phyloP scores from a whole-genome alignment of 2,329 filamentous ascomycete genomes.

The Trichophyton rubrum region DNA sequence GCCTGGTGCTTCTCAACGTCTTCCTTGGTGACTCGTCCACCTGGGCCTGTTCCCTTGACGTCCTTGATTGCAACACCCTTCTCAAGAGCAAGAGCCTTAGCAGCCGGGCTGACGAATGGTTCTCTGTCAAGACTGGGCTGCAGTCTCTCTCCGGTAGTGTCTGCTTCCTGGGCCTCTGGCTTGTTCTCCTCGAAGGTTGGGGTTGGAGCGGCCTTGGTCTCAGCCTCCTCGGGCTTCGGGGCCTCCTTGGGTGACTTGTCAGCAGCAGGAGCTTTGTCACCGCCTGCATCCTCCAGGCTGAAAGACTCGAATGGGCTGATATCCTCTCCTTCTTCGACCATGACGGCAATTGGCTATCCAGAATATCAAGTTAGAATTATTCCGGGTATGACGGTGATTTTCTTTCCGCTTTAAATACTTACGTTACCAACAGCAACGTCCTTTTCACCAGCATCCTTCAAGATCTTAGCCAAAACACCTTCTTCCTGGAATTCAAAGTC shows the following conservation, averaged over 20 bases:
- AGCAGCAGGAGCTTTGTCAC: slow-evolving; percentile 55
- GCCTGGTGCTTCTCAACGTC: slow-evolving; percentile 81
- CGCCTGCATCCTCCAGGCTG: slow-evolving; percentile 78
- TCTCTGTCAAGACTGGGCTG: slow-evolving; percentile 75
- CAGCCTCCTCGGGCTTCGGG: slow-evolving; percentile 36
- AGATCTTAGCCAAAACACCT: slow-evolving; percentile 83
- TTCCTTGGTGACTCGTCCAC: slow-evolving; percentile 77
- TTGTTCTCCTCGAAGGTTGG: slow-evolving; percentile 48
- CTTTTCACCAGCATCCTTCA: slow-evolving; percentile 87
- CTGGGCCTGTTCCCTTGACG: slow-evolving; percentile 77
- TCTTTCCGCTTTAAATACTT: slow-evolving; percentile 34
- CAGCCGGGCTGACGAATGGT: slow-evolving; percentile 58
- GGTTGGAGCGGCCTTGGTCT: slow-evolving; percentile 44
- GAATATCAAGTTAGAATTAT: neutral
- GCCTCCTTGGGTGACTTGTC: slow-evolving; percentile 53
- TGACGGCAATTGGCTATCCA: slow-evolving; percentile 76
- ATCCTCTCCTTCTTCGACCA: slow-evolving; percentile 85
- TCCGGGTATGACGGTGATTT: neutral
- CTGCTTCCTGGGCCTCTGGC: slow-evolving; percentile 41
- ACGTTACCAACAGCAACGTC: slow-evolving; percentile 90
- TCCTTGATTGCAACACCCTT: slow-evolving; percentile 63
- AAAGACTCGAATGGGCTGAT: slow-evolving; percentile 81
- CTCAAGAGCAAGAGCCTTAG: slow-evolving; percentile 72
- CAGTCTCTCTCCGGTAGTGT: slow-evolving; percentile 61
- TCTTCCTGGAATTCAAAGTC: slow-evolving; percentile 99